Evolutionary conservation across 345 rosid genomes (phyloP), one percentile per base, ranked within the genome.

Genomic region (Triadica sebifera): DNA sequence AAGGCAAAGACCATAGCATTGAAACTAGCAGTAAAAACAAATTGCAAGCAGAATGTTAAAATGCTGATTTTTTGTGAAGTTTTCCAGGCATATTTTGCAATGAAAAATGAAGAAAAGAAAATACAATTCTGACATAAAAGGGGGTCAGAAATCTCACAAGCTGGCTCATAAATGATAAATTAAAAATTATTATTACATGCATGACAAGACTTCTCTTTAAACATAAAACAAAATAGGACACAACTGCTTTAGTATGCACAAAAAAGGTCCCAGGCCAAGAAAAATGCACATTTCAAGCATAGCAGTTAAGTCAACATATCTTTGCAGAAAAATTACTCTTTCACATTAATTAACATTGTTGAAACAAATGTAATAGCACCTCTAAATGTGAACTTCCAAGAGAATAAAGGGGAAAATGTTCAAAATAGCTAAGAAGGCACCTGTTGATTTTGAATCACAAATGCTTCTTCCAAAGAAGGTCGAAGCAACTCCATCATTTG

Each of bases 401-500:
- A 19, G 12, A 12, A 37, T 16, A 16, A 15, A 24, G 19, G 41
- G 41, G 24, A 49, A 57, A 57, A 8, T 34, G 20, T 50, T 60
- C 19, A 46, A 38, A 43, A 41, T 19, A 64, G 19, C 6, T 46
- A 37, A 46, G 22, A 16, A 12, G n/a, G 51, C 57, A 93, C 98
- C 98, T 89, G 98, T 78, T 95, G 98, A 80, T 90, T 93, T 84
- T 93, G 99, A 80, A 95, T 93, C 20, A 95, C 99, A 69, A 95
- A 95, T 53, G 98, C 99, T 80, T 95, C 99, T 86, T 95, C 99
- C 19, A 93, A 83, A 69, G 99, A 95, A 69, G 98, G 98, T 52
- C 96, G 91, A 79, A 95, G 98, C 83, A 95, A 79, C 81, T 95
- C 98, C 98, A 95, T 95, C 99, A 95, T 93, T 77, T 89, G 91